Base-by-base conservation (phyloP, 352 stramenopile genomes). In the Aphanomyces invadans region DNA sequence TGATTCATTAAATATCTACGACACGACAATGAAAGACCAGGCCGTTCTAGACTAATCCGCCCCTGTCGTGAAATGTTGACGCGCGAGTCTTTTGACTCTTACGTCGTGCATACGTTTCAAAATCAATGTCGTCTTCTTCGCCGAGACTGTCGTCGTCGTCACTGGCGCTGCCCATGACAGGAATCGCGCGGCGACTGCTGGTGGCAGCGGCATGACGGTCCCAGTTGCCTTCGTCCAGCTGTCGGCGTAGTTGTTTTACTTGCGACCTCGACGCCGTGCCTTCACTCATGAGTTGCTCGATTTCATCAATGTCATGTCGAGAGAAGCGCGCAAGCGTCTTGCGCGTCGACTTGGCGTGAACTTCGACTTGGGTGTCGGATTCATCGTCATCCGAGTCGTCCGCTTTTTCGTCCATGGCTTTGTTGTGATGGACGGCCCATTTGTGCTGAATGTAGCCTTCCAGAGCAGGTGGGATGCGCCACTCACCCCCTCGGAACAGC, bases 361-460 rank as follows among this genome's bases (percentile, higher is more conserved):
- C 33, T 48, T 67, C 60, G 15, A 45, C 60, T 9, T 67, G 38
- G n/a, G 26, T 48, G 36, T 42, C 36, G 36, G 36, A 15, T 12
- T 39, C 25, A 7, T 67, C 60, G 28, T 55, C 33, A 11, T 52
- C 55, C 49, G 60, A 67, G 42, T 67, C 60, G 32, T 67, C 60
- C 2, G 25, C 48, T 15, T 55, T 10, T 21, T 67, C 60, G 7
- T 49, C 48, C 60, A 51, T 51, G 4, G 48, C 48, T 21, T 31
- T 67, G 36, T 67, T 49, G 60, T 67, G 48, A 29, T 67, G 38
- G 23, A 67, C 48, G 1, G 60, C 48, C 60, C 60, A 67, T 26
- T 67, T 67, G 49, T 57, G 48, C 32, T 67, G 60, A 33, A 67
- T 67, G 60, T 67, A 67, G 33, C 60, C 60, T 28, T 67, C 60